Percentiles rank a stretch among this genome's conserved stretches.
phyloP scores from a whole-genome alignment of 1,139 yeast species.

The Suhomyces atakaporum region DNA sequence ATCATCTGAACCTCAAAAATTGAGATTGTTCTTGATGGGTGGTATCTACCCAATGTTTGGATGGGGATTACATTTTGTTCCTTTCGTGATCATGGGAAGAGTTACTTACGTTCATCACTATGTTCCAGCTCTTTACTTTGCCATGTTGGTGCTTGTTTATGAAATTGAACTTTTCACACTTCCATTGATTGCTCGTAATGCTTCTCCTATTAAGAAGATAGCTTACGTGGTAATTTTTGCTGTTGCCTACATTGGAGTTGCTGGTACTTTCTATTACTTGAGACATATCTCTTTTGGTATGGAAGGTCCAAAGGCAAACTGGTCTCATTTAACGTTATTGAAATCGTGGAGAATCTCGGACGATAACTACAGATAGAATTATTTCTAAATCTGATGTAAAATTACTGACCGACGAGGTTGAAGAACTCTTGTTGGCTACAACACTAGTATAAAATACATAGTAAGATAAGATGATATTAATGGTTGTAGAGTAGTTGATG shows the following conservation, averaged over 20 bases:
- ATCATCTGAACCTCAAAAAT: constrained; percentile 28
- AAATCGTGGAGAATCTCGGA: constrained; percentile 64
- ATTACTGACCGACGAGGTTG: too few relatives aligned
- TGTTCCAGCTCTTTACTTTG: constrained; percentile 94
- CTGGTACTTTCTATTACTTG: constrained; percentile 71
- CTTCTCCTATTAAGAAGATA: constrained; percentile 23
- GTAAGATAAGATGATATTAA: too few relatives aligned
- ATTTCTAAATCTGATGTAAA: too few relatives aligned
- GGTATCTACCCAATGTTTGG: constrained; percentile 92
- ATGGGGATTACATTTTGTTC: constrained; percentile 91
- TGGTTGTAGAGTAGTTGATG: too few relatives aligned
- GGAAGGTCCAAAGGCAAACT: constrained; percentile 75
- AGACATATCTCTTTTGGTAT: constrained; percentile 86
- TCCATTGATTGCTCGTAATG: constrained; percentile 37
- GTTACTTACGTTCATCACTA: constrained; percentile 97
- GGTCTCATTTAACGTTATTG: constrained; percentile 73
- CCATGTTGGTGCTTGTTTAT: constrained; percentile 79
- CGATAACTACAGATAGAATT: constrained; percentile 30
- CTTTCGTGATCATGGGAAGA: constrained; percentile 93
- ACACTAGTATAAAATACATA: too few relatives aligned
- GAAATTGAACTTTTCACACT: constrained; percentile 65
- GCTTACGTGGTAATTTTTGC: constrained; percentile 36
- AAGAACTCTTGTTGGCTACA: too few relatives aligned
- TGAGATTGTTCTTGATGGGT: constrained; percentile 58
- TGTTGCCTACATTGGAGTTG: constrained; percentile 56